Conservation (phyloP, 352 stramenopile genomes). For the Globisporangium splendens region DNA sequence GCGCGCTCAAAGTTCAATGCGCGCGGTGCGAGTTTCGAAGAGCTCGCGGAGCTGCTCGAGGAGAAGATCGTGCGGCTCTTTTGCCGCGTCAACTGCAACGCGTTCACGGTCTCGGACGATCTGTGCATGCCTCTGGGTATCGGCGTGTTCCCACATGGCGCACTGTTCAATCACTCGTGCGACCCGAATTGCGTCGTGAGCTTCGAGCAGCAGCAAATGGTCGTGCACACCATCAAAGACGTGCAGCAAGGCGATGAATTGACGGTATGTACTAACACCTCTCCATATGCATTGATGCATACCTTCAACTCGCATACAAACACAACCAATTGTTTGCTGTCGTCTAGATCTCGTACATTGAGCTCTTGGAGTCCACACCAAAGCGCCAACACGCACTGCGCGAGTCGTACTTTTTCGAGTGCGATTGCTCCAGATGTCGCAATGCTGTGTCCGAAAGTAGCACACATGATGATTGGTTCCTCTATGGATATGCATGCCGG, state of each 20-base stretch:
- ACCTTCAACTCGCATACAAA: no score
- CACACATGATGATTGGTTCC: slow-evolving; percentile 31
- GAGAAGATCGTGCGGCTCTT: slow-evolving; percentile 48
- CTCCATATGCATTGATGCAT: no score
- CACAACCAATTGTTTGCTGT: no score
- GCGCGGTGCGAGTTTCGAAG: slow-evolving; percentile 16
- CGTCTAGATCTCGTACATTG: slow-evolving; percentile 56
- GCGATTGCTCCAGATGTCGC: slow-evolving; percentile 33
- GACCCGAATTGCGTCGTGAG: slow-evolving; percentile 70
- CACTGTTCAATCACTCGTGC: slow-evolving; percentile 79
- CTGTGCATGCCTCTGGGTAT: slow-evolving; percentile 49
- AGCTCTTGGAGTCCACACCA: slow-evolving; percentile 51
- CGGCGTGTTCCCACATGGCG: slow-evolving; percentile 54
- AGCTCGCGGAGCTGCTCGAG: slow-evolving; percentile 27
- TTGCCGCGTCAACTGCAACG: slow-evolving; percentile 76
- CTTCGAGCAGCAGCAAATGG: slow-evolving; percentile 42
- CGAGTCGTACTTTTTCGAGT: slow-evolving; percentile 73
- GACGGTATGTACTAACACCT: slow-evolving; percentile 28
- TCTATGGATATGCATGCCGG: slow-evolving; percentile 32
- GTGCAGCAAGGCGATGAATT: slow-evolving; percentile 51
- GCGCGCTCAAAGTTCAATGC: slow-evolving; percentile 36
- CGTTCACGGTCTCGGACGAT: slow-evolving; percentile 62
- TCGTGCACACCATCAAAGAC: slow-evolving; percentile 42
- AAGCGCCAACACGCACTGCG: slow-evolving; percentile 30
- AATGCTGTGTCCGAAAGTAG: slow-evolving; percentile 5